Percentiles rank a stretch among this genome's conserved stretches.
Evolutionary conservation across 192 early-diverging fungal species (phyloP).

Genomic region (Coemansia sp.): DNA sequence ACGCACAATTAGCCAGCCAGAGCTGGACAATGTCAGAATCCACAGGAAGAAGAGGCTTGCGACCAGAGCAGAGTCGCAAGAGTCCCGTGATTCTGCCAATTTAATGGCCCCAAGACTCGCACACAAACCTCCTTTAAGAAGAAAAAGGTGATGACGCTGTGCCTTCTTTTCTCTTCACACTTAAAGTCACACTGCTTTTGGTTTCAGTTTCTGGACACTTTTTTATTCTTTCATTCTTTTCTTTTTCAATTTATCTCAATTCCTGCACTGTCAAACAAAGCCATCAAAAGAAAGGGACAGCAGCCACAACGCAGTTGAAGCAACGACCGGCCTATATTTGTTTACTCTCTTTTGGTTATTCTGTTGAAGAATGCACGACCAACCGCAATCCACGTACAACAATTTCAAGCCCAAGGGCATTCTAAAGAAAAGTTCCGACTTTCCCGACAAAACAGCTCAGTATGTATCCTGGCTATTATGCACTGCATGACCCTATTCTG

Average conservation of each 20-base stretch:
- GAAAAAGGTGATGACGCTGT: neutral
- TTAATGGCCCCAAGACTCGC: too few species aligned
- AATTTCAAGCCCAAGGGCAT: conserved; percentile 52
- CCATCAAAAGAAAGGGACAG: neutral
- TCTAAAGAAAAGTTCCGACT: conserved; percentile 36
- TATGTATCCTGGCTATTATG: conserved; percentile 21
- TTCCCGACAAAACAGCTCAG: conserved; percentile 29
- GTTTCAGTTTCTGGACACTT: neutral
- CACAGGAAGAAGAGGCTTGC: neutral
- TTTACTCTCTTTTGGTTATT: neutral
- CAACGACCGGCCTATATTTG: neutral
- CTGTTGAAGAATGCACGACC: neutral
- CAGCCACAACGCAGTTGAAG: neutral
- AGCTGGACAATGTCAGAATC: neutral
- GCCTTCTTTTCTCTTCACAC: neutral
- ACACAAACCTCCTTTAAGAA: neutral
- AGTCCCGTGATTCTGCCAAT: neutral
- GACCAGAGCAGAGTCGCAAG: neutral
- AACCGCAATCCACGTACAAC: neutral
- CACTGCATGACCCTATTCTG: too few species aligned
- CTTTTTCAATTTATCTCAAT: neutral
- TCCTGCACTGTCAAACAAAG: neutral
- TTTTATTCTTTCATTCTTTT: neutral
- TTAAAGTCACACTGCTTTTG: neutral
- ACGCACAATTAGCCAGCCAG: neutral